Conservation (phyloP, 2,329 filamentous ascomycete species). For the Sporothrix variecibatus region DNA sequence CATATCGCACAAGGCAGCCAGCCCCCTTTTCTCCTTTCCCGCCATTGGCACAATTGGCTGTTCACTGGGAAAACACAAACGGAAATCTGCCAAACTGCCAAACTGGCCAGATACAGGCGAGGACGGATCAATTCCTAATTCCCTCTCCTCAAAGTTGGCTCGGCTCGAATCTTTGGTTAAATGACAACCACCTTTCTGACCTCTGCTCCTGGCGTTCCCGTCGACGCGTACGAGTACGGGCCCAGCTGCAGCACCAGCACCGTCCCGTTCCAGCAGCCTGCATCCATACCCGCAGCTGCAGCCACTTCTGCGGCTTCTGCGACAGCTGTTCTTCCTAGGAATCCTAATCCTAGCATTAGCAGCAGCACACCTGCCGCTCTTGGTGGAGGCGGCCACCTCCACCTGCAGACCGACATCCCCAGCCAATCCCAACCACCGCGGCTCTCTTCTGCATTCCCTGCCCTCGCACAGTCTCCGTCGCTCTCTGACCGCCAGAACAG, state of each 20-base stretch:
- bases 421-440: slow-evolving; percentile 23
- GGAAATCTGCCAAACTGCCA: slow-evolving; percentile 1
- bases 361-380: background rate
- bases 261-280: slow-evolving; percentile 17
- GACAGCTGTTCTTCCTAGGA: slow-evolving; percentile 7
- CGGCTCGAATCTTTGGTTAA: slow-evolving; percentile 26
- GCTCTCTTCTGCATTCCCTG: slow-evolving; percentile 21
- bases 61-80: too few species aligned
- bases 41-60: background rate
- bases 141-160: slow-evolving; percentile 9
- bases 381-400: slow-evolving; percentile 22
- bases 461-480: slow-evolving; percentile 17
- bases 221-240: slow-evolving; percentile 6
- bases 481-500: slow-evolving; percentile 23
- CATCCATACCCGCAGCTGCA: slow-evolving; percentile 14
- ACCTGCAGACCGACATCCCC: slow-evolving; percentile 21
- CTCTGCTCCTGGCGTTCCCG: slow-evolving; percentile 12
- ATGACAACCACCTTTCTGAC: slow-evolving; percentile 25
- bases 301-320: background rate
- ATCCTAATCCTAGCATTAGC: too few species aligned
- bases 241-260: slow-evolving; percentile 20
- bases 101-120: background rate
- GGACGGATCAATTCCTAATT: slow-evolving; percentile 18
- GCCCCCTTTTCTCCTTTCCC: background rate
- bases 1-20: background rate